A percentile compares a stretch with the other conserved stretches of the same genome.
phyloP scores from a whole-genome alignment of 495 filamentous ascomycete species.

The Apiosordaria backusii region DNA sequence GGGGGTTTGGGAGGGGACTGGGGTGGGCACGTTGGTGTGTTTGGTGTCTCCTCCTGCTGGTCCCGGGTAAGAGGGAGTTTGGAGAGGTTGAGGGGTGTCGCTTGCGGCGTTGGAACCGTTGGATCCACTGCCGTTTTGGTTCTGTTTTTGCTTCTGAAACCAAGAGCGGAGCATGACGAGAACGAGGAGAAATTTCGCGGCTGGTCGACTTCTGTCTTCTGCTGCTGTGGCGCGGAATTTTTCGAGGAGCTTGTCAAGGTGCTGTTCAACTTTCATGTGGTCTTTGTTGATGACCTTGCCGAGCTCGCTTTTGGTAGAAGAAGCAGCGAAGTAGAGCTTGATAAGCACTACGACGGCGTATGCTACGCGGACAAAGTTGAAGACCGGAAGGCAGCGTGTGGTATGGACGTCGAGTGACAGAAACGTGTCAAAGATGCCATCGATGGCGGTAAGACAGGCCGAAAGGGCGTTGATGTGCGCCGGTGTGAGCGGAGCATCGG shows the following conservation, averaged over 20 bases:
- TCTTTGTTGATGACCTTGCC: constrained; percentile 73
- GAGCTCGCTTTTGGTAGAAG: constrained; percentile 61
- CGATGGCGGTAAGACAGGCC: constrained; percentile 66
- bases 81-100: neutral
- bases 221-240: constrained; percentile 63
- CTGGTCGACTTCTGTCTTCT: constrained; percentile 62
- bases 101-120: constrained; percentile 13
- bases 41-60: constrained; percentile 14
- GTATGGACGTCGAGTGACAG: constrained; percentile 54
- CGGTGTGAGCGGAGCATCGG: constrained; percentile 48
- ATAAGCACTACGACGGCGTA: constrained; percentile 81
- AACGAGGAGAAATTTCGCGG: constrained; percentile 73
- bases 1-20: constrained; percentile 16
- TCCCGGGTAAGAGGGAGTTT: constrained; percentile 10
- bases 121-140: constrained; percentile 6
- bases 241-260: constrained; percentile 63
- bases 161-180: constrained; percentile 68
- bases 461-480: constrained; percentile 70
- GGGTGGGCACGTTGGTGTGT: constrained; percentile 16
- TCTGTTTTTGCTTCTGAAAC: constrained; percentile 53
- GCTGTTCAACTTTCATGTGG: constrained; percentile 69
- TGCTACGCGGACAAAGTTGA: constrained; percentile 71
- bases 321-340: constrained; percentile 80
- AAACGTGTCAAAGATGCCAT: constrained; percentile 71
- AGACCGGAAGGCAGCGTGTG: constrained; percentile 70